These are phyloP conservation scores for Eimeria falciformis DNA, from an alignment of 169 alveolate species.

Conservation along the genomic window DNA sequence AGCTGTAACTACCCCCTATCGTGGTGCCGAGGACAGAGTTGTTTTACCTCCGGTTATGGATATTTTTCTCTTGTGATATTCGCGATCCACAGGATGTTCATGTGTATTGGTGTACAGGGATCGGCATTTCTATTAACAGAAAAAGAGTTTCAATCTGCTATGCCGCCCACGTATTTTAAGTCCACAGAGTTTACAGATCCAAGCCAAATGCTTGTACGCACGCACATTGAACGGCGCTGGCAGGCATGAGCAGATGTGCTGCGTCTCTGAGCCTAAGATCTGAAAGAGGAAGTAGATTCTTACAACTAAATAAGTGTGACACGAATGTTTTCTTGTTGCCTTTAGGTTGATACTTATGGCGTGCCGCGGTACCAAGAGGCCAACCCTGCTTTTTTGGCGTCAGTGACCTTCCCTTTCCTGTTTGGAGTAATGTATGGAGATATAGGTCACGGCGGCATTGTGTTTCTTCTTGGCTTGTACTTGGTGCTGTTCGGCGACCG, in stretches of 20 bases:
- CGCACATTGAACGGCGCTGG: background rate
- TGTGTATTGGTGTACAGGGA: slow-evolving; percentile 76
- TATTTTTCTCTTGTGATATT: background rate
- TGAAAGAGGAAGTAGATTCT: too few relatives aligned
- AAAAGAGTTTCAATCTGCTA: slow-evolving; percentile 77
- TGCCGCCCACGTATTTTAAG: slow-evolving; percentile 97
- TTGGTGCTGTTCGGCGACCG: background rate
- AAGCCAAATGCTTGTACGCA: slow-evolving; percentile 79
- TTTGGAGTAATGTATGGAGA: slow-evolving; percentile 99
- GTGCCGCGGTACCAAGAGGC: slow-evolving; percentile 98
- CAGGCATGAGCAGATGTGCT: background rate
- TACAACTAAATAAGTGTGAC: too few relatives aligned
- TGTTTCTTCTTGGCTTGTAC: slow-evolving; percentile 81
- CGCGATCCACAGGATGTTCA: background rate
- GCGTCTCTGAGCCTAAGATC: too few relatives aligned
- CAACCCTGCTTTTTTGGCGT: slow-evolving; percentile 98
- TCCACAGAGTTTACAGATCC: slow-evolving; percentile 94
- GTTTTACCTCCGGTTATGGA: background rate
- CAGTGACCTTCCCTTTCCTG: slow-evolving; percentile 98
- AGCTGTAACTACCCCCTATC: background rate
- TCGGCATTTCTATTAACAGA: slow-evolving; percentile 89
- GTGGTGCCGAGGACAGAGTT: slow-evolving; percentile 80
- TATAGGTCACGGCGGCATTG: slow-evolving; percentile 98
- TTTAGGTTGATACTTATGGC: slow-evolving; percentile 98
- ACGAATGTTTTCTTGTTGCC: background rate